Percentiles rank a stretch among this genome's conserved stretches.
These are phyloP conservation scores for Suillus clintonianus DNA, from an alignment of 768 basidiomycete species.

Conservation along the genomic window DNA sequence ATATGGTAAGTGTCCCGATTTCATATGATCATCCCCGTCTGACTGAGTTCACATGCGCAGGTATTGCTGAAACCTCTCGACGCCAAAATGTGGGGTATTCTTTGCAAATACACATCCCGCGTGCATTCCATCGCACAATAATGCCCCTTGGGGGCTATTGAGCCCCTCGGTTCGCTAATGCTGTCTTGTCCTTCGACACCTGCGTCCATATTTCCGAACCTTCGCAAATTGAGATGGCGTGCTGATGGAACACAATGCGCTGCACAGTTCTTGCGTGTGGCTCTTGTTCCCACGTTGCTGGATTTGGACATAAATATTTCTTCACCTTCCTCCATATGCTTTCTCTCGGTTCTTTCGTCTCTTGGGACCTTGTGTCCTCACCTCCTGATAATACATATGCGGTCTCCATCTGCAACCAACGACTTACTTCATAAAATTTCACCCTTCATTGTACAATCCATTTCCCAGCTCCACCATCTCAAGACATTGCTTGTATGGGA, in stretches of 20 bases:
- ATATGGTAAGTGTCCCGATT: neutral
- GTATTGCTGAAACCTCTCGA: neutral
- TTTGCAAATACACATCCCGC: slow-evolving; percentile 17
- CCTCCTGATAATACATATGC: neutral
- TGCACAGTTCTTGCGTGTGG: slow-evolving; percentile 22
- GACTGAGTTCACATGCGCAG: neutral
- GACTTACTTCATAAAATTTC: neutral
- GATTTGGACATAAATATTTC: neutral
- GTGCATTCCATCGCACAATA: slow-evolving; percentile 15
- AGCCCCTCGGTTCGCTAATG: slow-evolving; percentile 7
- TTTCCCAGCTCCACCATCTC: neutral
- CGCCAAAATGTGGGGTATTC: slow-evolving; percentile 16
- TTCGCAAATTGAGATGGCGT: slow-evolving; percentile 22
- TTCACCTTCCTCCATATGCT: neutral
- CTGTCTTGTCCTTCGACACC: slow-evolving; percentile 16
- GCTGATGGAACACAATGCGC: slow-evolving; percentile 19
- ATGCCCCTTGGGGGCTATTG: neutral
- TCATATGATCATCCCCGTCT: neutral
- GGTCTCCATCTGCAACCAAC: neutral
- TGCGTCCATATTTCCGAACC: slow-evolving; percentile 21
- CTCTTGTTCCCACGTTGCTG: slow-evolving; percentile 24
- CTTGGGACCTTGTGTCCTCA: neutral
- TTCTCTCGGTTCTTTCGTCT: neutral
- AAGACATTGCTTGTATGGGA: neutral
- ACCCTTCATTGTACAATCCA: neutral